Conservation (phyloP, 306 rosid species). For the Myrica gale region DNA sequence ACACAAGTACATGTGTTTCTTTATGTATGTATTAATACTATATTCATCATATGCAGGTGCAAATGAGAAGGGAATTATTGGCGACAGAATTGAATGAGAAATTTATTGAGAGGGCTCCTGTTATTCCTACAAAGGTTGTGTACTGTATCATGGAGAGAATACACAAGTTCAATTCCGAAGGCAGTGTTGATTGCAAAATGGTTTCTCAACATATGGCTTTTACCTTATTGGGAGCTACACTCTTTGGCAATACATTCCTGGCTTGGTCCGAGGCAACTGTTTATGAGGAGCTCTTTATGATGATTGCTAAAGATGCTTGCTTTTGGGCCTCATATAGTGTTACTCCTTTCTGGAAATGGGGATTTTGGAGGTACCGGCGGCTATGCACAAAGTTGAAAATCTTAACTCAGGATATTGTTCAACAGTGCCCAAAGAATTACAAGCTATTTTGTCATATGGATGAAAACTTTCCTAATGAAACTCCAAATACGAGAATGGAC, state of each 20-base stretch:
- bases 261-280: constrained; percentile 66
- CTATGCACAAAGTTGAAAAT: constrained; percentile 61
- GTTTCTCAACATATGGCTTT: constrained; percentile 83
- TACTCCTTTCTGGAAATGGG: constrained; percentile 68
- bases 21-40: neutral
- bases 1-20: neutral
- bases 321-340: constrained; percentile 74
- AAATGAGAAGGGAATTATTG: constrained; percentile 54
- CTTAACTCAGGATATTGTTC: constrained; percentile 72
- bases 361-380: constrained; percentile 72
- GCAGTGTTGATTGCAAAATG: constrained; percentile 47
- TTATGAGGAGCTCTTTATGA: constrained; percentile 81
- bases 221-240: constrained; percentile 62
- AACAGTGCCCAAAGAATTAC: constrained; percentile 48
- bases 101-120: constrained; percentile 41
- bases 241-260: constrained; percentile 74
- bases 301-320: constrained; percentile 70
- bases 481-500: constrained; percentile 32
- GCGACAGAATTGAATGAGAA: constrained; percentile 49
- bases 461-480: constrained; percentile 30
- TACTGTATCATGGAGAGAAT: constrained; percentile 54
- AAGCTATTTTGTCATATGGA: constrained; percentile 33
- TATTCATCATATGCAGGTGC: constrained; percentile 49
- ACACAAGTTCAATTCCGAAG: constrained; percentile 35
- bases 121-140: constrained; percentile 41